Percentiles rank a stretch among this genome's conserved stretches.
These are phyloP conservation scores for Arabidopsis thaliana DNA, from an alignment of 345 rosid genomes.

Conservation along the genomic window DNA sequence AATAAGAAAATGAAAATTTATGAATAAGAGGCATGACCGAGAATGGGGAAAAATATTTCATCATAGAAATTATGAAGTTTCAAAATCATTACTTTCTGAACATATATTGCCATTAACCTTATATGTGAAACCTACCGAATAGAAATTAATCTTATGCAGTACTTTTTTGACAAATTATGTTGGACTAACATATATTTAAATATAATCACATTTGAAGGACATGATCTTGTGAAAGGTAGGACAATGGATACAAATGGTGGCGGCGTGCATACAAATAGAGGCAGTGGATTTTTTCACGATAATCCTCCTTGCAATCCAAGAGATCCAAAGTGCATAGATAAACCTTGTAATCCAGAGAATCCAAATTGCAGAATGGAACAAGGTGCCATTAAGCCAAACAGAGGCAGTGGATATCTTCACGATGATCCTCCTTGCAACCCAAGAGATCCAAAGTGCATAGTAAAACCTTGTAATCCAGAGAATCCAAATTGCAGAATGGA, in stretches of 20 bases:
- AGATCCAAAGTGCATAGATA: neutral
- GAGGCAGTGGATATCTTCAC: neutral
- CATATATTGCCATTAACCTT: no score
- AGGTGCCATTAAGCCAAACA: neutral
- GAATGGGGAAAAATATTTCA: no score
- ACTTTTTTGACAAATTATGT: neutral
- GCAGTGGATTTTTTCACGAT: neutral
- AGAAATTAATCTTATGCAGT: neutral
- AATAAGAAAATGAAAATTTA: no score
- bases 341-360: neutral
- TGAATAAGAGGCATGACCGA: neutral
- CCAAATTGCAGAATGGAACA: neutral
- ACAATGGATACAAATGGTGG: neutral
- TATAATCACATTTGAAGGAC: constrained; percentile 18
- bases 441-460: neutral
- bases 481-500: neutral
- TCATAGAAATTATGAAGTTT: no score
- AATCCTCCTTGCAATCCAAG: neutral
- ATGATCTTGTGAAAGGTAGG: constrained; percentile 19
- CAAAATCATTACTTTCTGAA: no score
- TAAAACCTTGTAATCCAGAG: neutral
- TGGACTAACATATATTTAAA: neutral
- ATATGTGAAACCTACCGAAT: no score
- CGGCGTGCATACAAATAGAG: neutral
- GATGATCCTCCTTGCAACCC: neutral